phyloP scores from a whole-genome alignment of 352 stramenopile species.

The Phytopythium vexans region DNA sequence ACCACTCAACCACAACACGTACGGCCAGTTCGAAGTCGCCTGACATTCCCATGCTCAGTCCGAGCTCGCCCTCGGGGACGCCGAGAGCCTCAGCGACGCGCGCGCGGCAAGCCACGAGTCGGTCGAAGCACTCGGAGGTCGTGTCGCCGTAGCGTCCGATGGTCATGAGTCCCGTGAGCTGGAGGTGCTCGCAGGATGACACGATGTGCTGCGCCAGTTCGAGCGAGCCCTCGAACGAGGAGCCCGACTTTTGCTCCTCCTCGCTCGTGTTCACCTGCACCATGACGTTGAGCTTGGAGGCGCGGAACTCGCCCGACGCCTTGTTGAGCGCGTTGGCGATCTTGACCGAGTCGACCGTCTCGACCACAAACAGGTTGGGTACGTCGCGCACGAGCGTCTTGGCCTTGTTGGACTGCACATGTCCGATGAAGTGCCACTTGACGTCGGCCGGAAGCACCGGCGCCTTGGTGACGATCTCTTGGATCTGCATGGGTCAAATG shows the following conservation, averaged over 20 bases:
- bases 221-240: conserved; percentile 72
- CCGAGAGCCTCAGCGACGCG: conserved; percentile 62
- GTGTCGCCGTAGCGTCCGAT: conserved; percentile 95
- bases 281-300: conserved; percentile 89
- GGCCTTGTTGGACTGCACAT: conserved; percentile 98
- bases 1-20: conserved; percentile 6
- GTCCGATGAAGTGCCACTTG: conserved; percentile 98
- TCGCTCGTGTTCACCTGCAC: conserved; percentile 98
- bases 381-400: conserved; percentile 90
- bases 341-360: conserved; percentile 97
- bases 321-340: conserved; percentile 96
- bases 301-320: conserved; percentile 61
- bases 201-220: conserved; percentile 88
- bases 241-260: conserved; percentile 97
- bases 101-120: conserved; percentile 70
- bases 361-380: conserved; percentile 92
- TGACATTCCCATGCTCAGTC: conserved; percentile 99
- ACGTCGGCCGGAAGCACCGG: conserved; percentile 85
- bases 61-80: conserved; percentile 70
- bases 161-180: conserved; percentile 98
- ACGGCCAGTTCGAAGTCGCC: conserved; percentile 95
- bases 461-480: conserved; percentile 97
- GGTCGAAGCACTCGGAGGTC: conserved; percentile 90
- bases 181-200: conserved; percentile 86
- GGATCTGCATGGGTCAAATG: conserved; percentile 56